Base-by-base conservation (phyloP, 371 early-diverging fungal species). In the Haplosporangium sp. region DNA sequence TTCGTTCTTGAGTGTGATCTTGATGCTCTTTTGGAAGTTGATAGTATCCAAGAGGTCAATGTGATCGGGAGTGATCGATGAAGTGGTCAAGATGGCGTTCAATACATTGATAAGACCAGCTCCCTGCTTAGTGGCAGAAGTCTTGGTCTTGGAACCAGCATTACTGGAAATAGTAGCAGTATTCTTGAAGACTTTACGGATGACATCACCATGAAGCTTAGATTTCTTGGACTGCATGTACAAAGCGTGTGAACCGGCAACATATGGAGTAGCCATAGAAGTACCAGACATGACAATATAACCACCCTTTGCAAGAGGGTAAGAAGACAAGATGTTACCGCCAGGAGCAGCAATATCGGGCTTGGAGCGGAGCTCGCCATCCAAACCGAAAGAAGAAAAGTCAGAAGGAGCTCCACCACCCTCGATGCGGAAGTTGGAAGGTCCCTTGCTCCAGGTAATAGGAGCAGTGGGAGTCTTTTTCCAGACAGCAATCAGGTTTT, bases 321-420 rank as follows among this genome's bases (percentile, higher is more conserved):
- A 90, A 61, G 92, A 91, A 27, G 93, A 93, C 72, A 89, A 91
- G 35, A 94, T 93, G 61, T 89, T 85, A 7, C 92, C 93, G 42
- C 94, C 94, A 3, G 94, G 93, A 8, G 91, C 92, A 48, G 87
- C 85, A 5, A 93, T 56, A 61, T 93, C 93, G 8, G 94, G 94
- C 71, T 93, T 92, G 67, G 91, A 70, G 42, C 92, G 88, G 27
- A 94, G 83, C 65, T 92, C 90, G 27, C 90, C 88, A n/a, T 88
- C 91, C 2, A 92, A 84, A 34, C 94, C 94, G 86, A 89, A 92
- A 17, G 94, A 89, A 38, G 86, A 85, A 62, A 85, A 89, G 52
- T 44, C 62, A n/a, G 90, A 89, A 17, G 87, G 76, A 59, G 83
- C 71, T 20, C 90, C 91, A 40, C 81, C 87, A 4, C 77, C 67